phyloP scores from a whole-genome alignment of 345 rosid species.

The Cardamine occulta region DNA sequence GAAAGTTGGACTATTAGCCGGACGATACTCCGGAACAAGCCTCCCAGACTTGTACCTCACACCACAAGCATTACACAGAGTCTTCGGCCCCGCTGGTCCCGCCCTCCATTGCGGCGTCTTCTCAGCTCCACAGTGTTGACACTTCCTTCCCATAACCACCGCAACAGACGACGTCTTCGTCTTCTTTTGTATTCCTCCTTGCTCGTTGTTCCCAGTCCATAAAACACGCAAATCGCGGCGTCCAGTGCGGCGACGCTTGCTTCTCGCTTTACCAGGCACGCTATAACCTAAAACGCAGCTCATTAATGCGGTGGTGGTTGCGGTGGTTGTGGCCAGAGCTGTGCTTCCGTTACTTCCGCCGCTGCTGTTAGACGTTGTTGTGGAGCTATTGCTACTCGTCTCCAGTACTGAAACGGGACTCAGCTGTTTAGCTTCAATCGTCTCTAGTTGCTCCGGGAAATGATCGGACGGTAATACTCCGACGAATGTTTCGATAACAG shows the following conservation, averaged over 20 bases:
- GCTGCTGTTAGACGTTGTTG: constrained; percentile 47
- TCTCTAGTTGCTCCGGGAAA: constrained; percentile 34
- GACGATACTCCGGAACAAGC: constrained; percentile 82
- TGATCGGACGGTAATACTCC: constrained; percentile 42
- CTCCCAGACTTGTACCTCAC: constrained; percentile 87
- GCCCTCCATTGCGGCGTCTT: constrained; percentile 95
- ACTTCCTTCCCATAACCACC: constrained; percentile 62
- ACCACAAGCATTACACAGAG: constrained; percentile 89
- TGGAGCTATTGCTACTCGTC: constrained; percentile 55
- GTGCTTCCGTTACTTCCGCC: constrained; percentile 39
- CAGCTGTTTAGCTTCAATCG: constrained; percentile 44
- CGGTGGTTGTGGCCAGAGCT: neutral
- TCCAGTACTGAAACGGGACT: constrained; percentile 78
- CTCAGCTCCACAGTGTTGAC: constrained; percentile 83
- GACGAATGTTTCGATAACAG: constrained; percentile 64
- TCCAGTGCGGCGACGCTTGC: constrained; percentile 57
- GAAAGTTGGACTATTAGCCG: constrained; percentile 78
- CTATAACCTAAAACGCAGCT: constrained; percentile 50
- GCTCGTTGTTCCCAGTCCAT: constrained; percentile 35
- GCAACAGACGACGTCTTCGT: constrained; percentile 9
- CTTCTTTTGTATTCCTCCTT: constrained; percentile 45
- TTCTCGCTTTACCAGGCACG: constrained; percentile 64
- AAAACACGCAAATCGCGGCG: constrained; percentile 45
- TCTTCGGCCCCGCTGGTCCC: constrained; percentile 78
- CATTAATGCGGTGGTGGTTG: constrained; percentile 36